phyloP scores from a whole-genome alignment of 805 yeast species.

The Candida coquimbonensis region DNA sequence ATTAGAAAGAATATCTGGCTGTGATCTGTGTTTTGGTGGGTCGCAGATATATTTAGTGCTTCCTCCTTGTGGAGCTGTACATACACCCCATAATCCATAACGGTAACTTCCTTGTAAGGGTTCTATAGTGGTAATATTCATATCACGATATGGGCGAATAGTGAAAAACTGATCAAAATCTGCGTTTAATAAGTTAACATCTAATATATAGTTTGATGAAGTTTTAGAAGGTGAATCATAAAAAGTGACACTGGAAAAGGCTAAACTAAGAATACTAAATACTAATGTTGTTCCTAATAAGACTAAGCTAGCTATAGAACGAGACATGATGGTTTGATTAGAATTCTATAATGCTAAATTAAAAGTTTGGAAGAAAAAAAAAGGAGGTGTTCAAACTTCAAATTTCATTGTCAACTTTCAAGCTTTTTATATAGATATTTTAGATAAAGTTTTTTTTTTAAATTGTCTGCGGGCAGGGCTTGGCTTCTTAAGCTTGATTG shows the following conservation, averaged over 20 bases:
- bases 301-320: too few relatives aligned
- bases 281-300: too few relatives aligned
- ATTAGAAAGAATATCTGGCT: background rate
- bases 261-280: background rate
- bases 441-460: too few relatives aligned
- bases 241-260: background rate
- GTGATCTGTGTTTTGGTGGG: background rate
- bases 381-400: too few relatives aligned
- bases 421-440: too few relatives aligned
- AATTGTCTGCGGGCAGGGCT: too few relatives aligned
- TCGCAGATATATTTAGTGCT: background rate
- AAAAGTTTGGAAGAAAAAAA: too few relatives aligned
- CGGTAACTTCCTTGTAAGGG: background rate
- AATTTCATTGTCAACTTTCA: too few relatives aligned
- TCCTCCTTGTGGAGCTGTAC: background rate
- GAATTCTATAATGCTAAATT: too few relatives aligned
- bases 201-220: background rate
- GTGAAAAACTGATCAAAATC: background rate
- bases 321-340: too few relatives aligned
- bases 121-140: background rate
- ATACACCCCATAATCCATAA: constrained; percentile 2
- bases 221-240: background rate
- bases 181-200: background rate
- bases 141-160: background rate
- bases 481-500: too few relatives aligned